Base-by-base conservation (phyloP, 2,329 filamentous ascomycete species). In the Sporothrix luriei region DNA sequence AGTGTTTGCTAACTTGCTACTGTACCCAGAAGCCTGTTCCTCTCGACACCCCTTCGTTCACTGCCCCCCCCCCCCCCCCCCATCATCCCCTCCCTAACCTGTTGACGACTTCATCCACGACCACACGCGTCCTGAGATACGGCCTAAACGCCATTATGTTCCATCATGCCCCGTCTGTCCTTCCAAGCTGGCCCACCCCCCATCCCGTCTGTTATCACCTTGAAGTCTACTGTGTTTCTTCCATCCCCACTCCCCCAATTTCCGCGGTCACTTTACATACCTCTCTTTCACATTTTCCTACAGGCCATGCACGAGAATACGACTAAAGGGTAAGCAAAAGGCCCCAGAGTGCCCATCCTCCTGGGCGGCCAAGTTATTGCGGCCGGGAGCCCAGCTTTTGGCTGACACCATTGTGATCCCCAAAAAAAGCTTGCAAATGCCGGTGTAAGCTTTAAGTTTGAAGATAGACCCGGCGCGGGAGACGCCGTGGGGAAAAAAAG, bases 381-480 rank as follows among this genome's bases (percentile, higher is more conserved):
- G 55, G 29, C 40, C 29, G 21, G 19, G 29, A 59, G 29, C 11
- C 29, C 40, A 21, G 16, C 21, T 40, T 38, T 40, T 59, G 55
- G 55, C 55, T 19, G 14, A 11, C 33, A 59, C 40, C 55, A 55
- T 46, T 21, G 5, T 55, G 21, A 46, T 59, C 21, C 66, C 38
- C 40, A 55, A 16, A 65, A n/a, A 64, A 21, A 48, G 21, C 57
- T 59, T 51, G 54, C 69, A 70, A 67, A 67, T 70, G 69, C 69
- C 69, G 69, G 69, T n/a, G 46, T 49, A 21, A 40, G 40, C 48
- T 54, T 62, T 61, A 43, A 33, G 33, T 66, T 70, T 21, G n/a
- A 69, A 43, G 33, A 62, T 67, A 29, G 54, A 67, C n/a, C 69
- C 69, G 69, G 69, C 33, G 54, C 69, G 69, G 69, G 69, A 70